Conservation (phyloP, 768 basidiomycete genomes). For the Rhodosporidiobolus sp. region DNA sequence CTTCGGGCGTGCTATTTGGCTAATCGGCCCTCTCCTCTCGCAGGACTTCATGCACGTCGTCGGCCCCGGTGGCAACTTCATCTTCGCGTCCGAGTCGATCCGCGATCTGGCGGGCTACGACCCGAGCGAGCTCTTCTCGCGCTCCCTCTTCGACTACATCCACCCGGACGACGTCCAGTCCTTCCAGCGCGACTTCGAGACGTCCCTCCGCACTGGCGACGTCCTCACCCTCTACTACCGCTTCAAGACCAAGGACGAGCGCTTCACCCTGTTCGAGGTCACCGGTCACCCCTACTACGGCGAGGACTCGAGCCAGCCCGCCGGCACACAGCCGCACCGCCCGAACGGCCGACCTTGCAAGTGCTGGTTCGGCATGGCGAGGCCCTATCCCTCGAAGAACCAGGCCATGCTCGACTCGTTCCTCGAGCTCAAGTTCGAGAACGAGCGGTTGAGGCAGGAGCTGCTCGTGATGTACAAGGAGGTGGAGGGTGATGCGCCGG, state of each 20-base stretch:
- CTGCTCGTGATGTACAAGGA: slow-evolving; percentile 44
- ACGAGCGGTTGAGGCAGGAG: slow-evolving; percentile 70
- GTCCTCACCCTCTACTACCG: slow-evolving; percentile 42
- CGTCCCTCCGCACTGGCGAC: slow-evolving; percentile 24
- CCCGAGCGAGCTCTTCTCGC: slow-evolving; percentile 80
- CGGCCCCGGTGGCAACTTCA: slow-evolving; percentile 81
- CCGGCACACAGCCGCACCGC: background rate
- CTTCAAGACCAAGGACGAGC: slow-evolving; percentile 34
- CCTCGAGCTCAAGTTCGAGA: slow-evolving; percentile 82
- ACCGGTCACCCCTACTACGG: slow-evolving; percentile 41
- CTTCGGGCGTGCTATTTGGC: background rate
- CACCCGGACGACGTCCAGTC: slow-evolving; percentile 85
- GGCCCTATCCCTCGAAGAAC: slow-evolving; percentile 72
- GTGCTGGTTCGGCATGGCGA: slow-evolving; percentile 71
- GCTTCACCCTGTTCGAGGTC: slow-evolving; percentile 36
- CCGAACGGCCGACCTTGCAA: slow-evolving; percentile 53
- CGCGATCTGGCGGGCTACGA: slow-evolving; percentile 74
- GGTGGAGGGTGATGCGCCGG: slow-evolving; percentile 34
- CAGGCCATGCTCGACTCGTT: slow-evolving; percentile 60
- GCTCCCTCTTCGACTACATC: slow-evolving; percentile 72
- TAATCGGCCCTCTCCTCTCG: no score
- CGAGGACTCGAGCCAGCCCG: background rate
- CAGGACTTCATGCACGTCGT: slow-evolving; percentile 84
- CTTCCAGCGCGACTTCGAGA: slow-evolving; percentile 79
- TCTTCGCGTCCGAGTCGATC: slow-evolving; percentile 86